Percentiles rank a stretch among this genome's conserved stretches.
Evolutionary conservation across 2,329 filamentous ascomycete species (phyloP).

Genomic region (Dothiorella sarmentorum): DNA sequence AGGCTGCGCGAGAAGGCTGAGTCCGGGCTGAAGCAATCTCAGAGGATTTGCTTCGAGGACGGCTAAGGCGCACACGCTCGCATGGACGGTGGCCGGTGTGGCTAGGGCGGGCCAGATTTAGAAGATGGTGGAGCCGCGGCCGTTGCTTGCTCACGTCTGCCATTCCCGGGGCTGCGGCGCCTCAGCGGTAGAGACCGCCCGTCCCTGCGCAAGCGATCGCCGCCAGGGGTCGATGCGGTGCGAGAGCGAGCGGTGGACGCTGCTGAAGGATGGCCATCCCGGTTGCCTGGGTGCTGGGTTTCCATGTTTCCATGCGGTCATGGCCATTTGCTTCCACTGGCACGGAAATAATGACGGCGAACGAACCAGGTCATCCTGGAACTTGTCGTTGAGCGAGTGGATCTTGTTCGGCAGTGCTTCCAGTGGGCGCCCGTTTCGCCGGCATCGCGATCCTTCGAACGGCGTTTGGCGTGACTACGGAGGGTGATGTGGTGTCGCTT

Average conservation of each 20-base stretch:
- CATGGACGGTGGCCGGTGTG: constrained; percentile 6
- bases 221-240: constrained; percentile 4
- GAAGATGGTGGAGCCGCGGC: constrained; percentile 16
- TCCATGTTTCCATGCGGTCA: too few relatives aligned
- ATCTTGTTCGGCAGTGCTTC: neutral
- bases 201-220: constrained; percentile 13
- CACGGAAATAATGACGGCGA: too few relatives aligned
- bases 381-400: too few relatives aligned
- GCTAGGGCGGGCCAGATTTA: constrained; percentile 16
- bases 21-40: constrained; percentile 14
- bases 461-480: neutral
- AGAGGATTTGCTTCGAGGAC: constrained; percentile 12
- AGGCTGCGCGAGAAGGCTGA: constrained; percentile 12
- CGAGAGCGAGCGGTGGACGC: constrained; percentile 11
- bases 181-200: constrained; percentile 15
- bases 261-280: constrained; percentile 13
- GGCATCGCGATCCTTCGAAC: constrained; percentile 10
- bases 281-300: too few relatives aligned
- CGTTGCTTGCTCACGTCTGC: neutral
- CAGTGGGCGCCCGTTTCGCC: constrained; percentile 6
- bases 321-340: too few relatives aligned
- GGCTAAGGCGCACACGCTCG: constrained; percentile 9
- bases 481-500: neutral
- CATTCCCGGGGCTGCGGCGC: constrained; percentile 5
- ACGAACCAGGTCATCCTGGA: too few relatives aligned